Evolutionary conservation across 768 basidiomycete species (phyloP).

Genomic region (Psilocybe azurescens): DNA sequence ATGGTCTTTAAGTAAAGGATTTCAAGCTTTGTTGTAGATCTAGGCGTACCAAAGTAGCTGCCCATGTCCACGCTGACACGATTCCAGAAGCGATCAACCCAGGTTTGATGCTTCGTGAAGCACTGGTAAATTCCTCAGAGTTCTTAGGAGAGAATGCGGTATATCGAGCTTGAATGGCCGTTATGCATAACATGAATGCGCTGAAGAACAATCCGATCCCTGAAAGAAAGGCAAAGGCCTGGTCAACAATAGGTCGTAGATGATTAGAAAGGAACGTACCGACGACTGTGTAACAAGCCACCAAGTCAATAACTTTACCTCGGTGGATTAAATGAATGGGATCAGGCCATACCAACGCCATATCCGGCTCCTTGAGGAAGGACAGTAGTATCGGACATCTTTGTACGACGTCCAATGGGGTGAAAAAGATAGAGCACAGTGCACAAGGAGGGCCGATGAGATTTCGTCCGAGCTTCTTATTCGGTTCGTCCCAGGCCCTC

Average conservation of each 20-base stretch:
- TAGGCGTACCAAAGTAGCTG: constrained; percentile 66
- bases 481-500: constrained; percentile 4
- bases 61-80: constrained; percentile 94
- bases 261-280: constrained; percentile 24
- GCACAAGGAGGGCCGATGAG: not conserved
- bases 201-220: constrained; percentile 92
- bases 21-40: no score
- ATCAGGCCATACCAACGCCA: constrained; percentile 62
- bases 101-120: constrained; percentile 85
- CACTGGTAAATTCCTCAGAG: constrained; percentile 85
- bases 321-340: no score
- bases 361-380: constrained; percentile 87
- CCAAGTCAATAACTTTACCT: not conserved
- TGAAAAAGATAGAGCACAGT: not conserved
- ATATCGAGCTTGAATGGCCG: constrained; percentile 83
- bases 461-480: not conserved
- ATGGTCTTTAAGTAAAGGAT: not conserved
- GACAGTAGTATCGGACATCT: constrained; percentile 38
- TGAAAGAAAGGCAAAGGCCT: constrained; percentile 25
- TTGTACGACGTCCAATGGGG: not conserved
- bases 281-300: constrained; percentile 25
- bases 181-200: constrained; percentile 78
- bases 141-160: constrained; percentile 79
- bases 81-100: constrained; percentile 93
- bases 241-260: not conserved